A percentile compares a stretch with the other conserved stretches of the same genome.
Evolutionary conservation across 2,329 filamentous ascomycete species (phyloP).

Genomic region (Trichoderma sp.): DNA sequence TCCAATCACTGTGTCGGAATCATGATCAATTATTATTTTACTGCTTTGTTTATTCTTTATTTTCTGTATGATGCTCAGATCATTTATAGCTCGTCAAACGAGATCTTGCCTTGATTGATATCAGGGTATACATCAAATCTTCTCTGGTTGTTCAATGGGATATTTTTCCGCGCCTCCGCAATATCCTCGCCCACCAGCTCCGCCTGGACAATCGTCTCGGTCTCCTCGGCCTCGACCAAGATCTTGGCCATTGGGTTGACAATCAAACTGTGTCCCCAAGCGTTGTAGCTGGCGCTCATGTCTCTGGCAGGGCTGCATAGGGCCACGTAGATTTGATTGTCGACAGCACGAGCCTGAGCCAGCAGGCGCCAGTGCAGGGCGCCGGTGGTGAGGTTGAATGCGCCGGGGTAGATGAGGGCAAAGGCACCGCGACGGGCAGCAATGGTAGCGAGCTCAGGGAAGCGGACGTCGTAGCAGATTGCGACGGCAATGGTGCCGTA

Average conservation of each 20-base stretch:
- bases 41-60: neutral
- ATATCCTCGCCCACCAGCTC: slow-evolving; percentile 70
- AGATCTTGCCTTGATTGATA: slow-evolving; percentile 63
- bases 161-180: slow-evolving; percentile 73
- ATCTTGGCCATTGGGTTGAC: slow-evolving; percentile 85
- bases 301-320: slow-evolving; percentile 90
- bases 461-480: slow-evolving; percentile 98
- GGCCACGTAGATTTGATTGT: slow-evolving; percentile 93
- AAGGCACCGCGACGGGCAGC: slow-evolving; percentile 87
- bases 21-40: neutral
- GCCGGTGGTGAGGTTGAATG: slow-evolving; percentile 93
- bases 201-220: slow-evolving; percentile 73
- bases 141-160: slow-evolving; percentile 81
- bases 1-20: neutral
- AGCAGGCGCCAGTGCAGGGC: slow-evolving; percentile 87
- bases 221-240: slow-evolving; percentile 75
- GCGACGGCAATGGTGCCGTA: slow-evolving; percentile 86
- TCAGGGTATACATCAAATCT: slow-evolving; percentile 96
- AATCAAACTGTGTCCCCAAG: slow-evolving; percentile 89
- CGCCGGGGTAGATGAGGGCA: slow-evolving; percentile 88
- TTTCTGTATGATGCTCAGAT: neutral
- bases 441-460: slow-evolving; percentile 89
- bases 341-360: slow-evolving; percentile 79
- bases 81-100: slow-evolving; percentile 6
- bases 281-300: slow-evolving; percentile 74